These are phyloP conservation scores for Mycena metata DNA, from an alignment of 768 basidiomycete genomes.

Conservation along the genomic window DNA sequence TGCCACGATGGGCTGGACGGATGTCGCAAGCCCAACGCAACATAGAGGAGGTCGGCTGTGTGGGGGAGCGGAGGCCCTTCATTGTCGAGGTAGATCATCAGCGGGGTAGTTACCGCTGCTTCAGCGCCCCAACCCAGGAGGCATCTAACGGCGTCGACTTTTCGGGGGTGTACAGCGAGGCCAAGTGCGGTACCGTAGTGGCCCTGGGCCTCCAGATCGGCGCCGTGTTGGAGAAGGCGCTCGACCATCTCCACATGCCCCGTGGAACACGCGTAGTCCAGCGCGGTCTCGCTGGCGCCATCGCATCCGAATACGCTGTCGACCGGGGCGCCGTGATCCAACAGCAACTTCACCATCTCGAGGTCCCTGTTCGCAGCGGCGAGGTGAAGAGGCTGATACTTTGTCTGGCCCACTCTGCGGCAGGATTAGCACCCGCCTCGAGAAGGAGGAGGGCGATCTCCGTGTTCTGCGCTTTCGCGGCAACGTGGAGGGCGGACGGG, in stretches of 20 bases:
- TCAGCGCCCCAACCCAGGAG: conserved; percentile 23
- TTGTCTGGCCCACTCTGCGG: background rate
- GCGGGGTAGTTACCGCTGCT: conserved; percentile 5
- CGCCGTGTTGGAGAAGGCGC: conserved; percentile 11
- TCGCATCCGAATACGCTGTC: conserved; percentile 1
- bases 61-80: conserved; percentile 1
- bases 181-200: conserved; percentile 13
- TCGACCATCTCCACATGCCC: conserved; percentile 18
- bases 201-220: background rate
- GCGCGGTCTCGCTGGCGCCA: background rate
- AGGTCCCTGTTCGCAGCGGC: background rate
- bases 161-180: conserved; percentile 3
- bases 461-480: background rate
- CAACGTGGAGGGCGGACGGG: conserved; percentile 1
- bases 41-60: conserved; percentile 1
- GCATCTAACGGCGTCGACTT: conserved; percentile 1
- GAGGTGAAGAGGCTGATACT: conserved; percentile 1
- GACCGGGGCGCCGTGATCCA: conserved; percentile 6
- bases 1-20: no score
- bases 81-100: background rate
- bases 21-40: conserved; percentile 7
- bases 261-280: background rate
- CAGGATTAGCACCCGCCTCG: conserved; percentile 17
- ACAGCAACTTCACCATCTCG: conserved; percentile 18
- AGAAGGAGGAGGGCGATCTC: conserved; percentile 3